A percentile compares a stretch with the other conserved stretches of the same genome.
Evolutionary conservation across 345 rosid species (phyloP).

Genomic region (Durio zibethinus): DNA sequence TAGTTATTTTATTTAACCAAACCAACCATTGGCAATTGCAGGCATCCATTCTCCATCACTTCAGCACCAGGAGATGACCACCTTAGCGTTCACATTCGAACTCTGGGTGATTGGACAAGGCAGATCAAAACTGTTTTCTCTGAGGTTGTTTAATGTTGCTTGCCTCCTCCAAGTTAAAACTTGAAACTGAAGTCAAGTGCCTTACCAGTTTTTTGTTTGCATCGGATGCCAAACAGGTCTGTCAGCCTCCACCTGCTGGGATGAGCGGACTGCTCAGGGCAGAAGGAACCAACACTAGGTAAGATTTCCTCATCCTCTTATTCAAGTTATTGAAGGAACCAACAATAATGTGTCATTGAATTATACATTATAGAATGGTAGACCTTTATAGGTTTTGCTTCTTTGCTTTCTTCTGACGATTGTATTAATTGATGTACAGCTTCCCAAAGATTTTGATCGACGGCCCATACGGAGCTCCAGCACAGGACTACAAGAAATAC

Average conservation of each 20-base stretch:
- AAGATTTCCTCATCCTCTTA: constrained; percentile 13
- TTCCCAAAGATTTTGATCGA: constrained; percentile 76
- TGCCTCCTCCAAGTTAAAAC: background rate
- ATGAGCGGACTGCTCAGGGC: constrained; percentile 11
- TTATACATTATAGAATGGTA: too few relatives aligned
- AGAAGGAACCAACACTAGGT: constrained; percentile 35
- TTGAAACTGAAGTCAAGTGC: background rate
- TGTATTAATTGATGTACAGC: constrained; percentile 21
- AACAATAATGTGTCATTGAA: background rate
- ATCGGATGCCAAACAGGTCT: constrained; percentile 33
- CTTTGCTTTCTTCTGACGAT: background rate
- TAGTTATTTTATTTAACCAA: background rate
- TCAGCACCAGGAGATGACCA: constrained; percentile 86
- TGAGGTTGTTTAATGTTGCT: constrained; percentile 35
- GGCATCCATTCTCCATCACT: constrained; percentile 89
- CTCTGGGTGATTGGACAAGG: constrained; percentile 82
- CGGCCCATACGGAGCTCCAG: constrained; percentile 87
- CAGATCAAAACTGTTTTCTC: constrained; percentile 70
- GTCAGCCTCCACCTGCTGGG: constrained; percentile 12
- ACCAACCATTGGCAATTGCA: constrained; percentile 11
- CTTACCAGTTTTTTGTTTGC: background rate
- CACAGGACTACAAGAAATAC: constrained; percentile 89
- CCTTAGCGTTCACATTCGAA: constrained; percentile 77
- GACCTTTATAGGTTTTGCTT: background rate
- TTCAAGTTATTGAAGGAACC: background rate